Evolutionary conservation across 768 basidiomycete genomes (phyloP).

Genomic region (Botryobasidium botryosum): DNA sequence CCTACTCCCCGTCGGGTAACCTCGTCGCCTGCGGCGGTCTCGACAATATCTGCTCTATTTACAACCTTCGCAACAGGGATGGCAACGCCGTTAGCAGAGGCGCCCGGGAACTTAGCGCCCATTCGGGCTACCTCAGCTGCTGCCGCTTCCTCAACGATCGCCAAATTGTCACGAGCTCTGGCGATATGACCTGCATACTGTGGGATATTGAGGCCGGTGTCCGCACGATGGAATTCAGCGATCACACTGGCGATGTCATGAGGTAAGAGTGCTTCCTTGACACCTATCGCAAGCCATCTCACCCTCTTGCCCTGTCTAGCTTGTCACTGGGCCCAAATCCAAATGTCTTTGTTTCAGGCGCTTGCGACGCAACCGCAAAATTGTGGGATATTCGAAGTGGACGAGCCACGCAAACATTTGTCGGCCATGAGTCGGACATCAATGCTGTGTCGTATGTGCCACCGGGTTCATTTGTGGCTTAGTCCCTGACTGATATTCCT

Average conservation of each 20-base stretch:
- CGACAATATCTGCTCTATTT: slow-evolving; percentile 98
- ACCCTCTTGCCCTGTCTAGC: slow-evolving; percentile 25
- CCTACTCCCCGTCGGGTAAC: slow-evolving; percentile 91
- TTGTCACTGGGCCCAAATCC: slow-evolving; percentile 87
- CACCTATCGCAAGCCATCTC: not conserved
- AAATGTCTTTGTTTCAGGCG: slow-evolving; percentile 95
- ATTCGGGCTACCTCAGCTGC: slow-evolving; percentile 95
- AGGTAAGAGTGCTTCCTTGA: slow-evolving; percentile 37
- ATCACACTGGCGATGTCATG: slow-evolving; percentile 99
- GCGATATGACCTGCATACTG: slow-evolving; percentile 99
- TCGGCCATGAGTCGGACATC: slow-evolving; percentile 96
- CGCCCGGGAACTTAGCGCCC: slow-evolving; percentile 87
- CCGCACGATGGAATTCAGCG: slow-evolving; percentile 94
- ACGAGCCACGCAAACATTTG: slow-evolving; percentile 95
- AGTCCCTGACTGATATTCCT: slow-evolving; percentile 6
- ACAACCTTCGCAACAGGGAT: slow-evolving; percentile 73
- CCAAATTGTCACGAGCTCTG: slow-evolving; percentile 94
- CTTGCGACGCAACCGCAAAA: slow-evolving; percentile 96
- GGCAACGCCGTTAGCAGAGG: slow-evolving; percentile 56
- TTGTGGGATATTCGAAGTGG: slow-evolving; percentile 98
- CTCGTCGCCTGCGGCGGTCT: slow-evolving; percentile 97
- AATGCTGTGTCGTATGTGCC: slow-evolving; percentile 87
- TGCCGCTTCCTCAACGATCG: slow-evolving; percentile 98
- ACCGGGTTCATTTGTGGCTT: not conserved
- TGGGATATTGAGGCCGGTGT: slow-evolving; percentile 99